These are phyloP conservation scores for Coemansia sp. DNA, from an alignment of 192 early-diverging fungal genomes.

Conservation along the genomic window DNA sequence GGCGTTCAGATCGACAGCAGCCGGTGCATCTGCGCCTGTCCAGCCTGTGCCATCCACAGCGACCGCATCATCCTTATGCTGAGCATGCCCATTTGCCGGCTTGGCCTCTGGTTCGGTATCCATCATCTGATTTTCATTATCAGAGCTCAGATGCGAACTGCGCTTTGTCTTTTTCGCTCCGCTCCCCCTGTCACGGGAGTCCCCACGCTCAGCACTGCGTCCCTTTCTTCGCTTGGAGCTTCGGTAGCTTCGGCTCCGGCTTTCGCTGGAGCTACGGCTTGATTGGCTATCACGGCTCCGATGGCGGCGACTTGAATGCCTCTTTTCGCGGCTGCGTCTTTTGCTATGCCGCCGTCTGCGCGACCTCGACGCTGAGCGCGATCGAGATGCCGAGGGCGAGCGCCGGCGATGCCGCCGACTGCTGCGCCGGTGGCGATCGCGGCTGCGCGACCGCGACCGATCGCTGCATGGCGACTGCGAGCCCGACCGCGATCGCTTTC, in stretches of 20 bases:
- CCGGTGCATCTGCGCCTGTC: background rate
- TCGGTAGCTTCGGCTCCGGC: constrained; percentile 9
- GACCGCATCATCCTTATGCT: too few species aligned
- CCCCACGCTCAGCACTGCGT: constrained; percentile 2
- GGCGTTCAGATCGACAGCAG: background rate
- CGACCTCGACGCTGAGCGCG: constrained; percentile 17
- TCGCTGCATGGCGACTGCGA: constrained; percentile 28
- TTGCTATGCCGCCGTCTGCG: constrained; percentile 12
- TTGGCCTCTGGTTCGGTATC: background rate
- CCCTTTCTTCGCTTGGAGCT: constrained; percentile 13
- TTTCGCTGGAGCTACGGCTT: constrained; percentile 20
- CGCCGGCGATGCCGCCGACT: constrained; percentile 24
- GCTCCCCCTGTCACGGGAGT: background rate
- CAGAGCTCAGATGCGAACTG: background rate
- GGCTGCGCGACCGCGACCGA: constrained; percentile 10
- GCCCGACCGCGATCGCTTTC: constrained; percentile 18
- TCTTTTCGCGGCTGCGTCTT: constrained; percentile 2
- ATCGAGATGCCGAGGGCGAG: constrained; percentile 23
- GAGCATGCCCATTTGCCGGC: background rate
- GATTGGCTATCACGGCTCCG: constrained; percentile 12
- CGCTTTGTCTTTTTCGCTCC: background rate
- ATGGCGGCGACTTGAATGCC: constrained; percentile 15
- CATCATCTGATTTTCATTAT: constrained; percentile 9
- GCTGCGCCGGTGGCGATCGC: constrained; percentile 11
- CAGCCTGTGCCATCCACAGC: too few species aligned